phyloP scores from a whole-genome alignment of 306 rosid genomes.

The Spatholobus suberectus region DNA sequence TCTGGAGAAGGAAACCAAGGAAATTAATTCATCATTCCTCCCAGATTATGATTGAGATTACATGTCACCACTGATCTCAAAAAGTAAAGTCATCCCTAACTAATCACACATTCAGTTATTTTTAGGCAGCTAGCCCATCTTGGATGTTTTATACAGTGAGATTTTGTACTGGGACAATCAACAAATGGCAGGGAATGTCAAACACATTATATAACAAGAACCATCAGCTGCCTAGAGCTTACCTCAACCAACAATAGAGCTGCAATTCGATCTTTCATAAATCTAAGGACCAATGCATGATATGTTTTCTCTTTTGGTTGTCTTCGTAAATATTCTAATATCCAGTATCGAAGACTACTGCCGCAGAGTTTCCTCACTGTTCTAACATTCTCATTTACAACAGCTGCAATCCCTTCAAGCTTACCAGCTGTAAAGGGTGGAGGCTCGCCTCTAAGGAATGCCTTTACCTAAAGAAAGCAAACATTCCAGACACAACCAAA shows the following conservation, averaged over 20 bases:
- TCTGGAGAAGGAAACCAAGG: not conserved
- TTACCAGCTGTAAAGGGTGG: conserved; percentile 80
- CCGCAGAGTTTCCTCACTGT: conserved; percentile 70
- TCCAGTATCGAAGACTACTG: conserved; percentile 91
- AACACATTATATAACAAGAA: conserved; percentile 32
- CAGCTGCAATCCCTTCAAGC: conserved; percentile 84
- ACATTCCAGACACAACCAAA: conserved; percentile 33
- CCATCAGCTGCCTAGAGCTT: conserved; percentile 49
- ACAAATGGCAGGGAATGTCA: conserved; percentile 3
- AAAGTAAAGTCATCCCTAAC: conserved; percentile 8
- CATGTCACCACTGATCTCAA: not conserved
- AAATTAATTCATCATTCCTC: conserved; percentile 10
- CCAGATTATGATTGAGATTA: not conserved
- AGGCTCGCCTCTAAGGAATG: conserved; percentile 77
- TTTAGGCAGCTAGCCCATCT: conserved; percentile 12
- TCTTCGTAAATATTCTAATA: conserved; percentile 83
- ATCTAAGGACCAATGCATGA: conserved; percentile 80
- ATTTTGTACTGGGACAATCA: conserved; percentile 11
- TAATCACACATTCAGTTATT: not conserved
- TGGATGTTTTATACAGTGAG: not conserved
- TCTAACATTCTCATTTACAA: conserved; percentile 64
- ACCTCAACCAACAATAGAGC: conserved; percentile 88
- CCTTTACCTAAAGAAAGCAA: conserved; percentile 63
- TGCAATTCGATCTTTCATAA: conserved; percentile 87
- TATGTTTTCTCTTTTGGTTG: conserved; percentile 73